These are phyloP conservation scores for Linderniella brevidens DNA, from an alignment of 257 asterid genomes.

Conservation along the genomic window DNA sequence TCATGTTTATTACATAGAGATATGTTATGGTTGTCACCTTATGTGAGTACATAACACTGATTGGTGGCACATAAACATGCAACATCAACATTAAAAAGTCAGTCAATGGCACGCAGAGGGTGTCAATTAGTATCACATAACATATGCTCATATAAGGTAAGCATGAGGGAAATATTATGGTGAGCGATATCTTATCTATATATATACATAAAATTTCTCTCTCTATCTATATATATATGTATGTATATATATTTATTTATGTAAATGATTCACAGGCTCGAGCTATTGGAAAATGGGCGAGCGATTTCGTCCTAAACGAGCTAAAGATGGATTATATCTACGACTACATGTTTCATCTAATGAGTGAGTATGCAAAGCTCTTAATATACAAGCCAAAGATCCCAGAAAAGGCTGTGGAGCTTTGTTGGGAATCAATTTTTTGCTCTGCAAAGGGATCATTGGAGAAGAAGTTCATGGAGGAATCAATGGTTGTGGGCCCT, in stretches of 20 bases:
- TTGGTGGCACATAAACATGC: too few relatives aligned
- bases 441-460: constrained; percentile 3
- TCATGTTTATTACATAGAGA: too few relatives aligned
- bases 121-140: too few relatives aligned
- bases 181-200: too few relatives aligned
- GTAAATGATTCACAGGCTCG: constrained; percentile 17
- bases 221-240: too few relatives aligned
- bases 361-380: constrained; percentile 13
- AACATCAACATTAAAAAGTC: too few relatives aligned
- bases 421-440: constrained; percentile 10
- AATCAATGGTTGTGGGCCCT: constrained; percentile 7
- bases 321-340: constrained; percentile 11
- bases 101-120: too few relatives aligned
- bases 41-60: too few relatives aligned
- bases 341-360: constrained; percentile 11
- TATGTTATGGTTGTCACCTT: too few relatives aligned
- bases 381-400: constrained; percentile 10
- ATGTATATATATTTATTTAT: neutral
- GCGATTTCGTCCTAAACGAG: constrained; percentile 27
- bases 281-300: constrained; percentile 25
- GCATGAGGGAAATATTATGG: too few relatives aligned
- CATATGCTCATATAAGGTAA: too few relatives aligned
- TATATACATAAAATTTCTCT: too few relatives aligned
- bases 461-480: constrained; percentile 9
- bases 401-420: constrained; percentile 8